These are phyloP conservation scores for Balamuthia mandrillaris DNA, from an alignment of 208 protist genomes.

Conservation along the genomic window DNA sequence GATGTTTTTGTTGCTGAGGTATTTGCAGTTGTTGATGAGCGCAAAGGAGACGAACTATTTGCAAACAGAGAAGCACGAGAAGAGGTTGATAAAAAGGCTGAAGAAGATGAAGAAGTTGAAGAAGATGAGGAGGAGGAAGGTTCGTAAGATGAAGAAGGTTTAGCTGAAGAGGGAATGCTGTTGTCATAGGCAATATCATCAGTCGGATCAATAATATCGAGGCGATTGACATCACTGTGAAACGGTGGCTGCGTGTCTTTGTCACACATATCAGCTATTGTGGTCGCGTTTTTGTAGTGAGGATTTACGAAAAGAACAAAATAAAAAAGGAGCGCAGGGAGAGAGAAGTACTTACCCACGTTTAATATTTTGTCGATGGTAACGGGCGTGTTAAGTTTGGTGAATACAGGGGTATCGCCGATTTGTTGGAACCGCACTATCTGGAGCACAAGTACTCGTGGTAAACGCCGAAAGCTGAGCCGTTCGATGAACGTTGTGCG, in stretches of 20 bases:
- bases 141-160: no score
- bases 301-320: no score
- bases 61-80: background rate
- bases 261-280: no score
- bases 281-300: no score
- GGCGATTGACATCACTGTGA: no score
- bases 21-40: background rate
- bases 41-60: no score
- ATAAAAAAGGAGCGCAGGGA: no score
- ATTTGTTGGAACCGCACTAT: constrained; percentile 2
- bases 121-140: no score
- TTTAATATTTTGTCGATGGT: background rate
- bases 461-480: background rate
- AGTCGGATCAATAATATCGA: background rate
- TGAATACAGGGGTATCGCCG: background rate
- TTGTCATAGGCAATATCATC: background rate
- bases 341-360: background rate
- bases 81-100: background rate
- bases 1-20: background rate
- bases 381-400: background rate
- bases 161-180: background rate
- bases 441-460: background rate
- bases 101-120: no score
- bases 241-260: no score
- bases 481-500: no score